Percentiles rank a stretch among this genome's conserved stretches.
Evolutionary conservation across 1,284 basidiomycete genomes (phyloP).

Genomic region (Sporisorium iseilematis-ciliati): DNA sequence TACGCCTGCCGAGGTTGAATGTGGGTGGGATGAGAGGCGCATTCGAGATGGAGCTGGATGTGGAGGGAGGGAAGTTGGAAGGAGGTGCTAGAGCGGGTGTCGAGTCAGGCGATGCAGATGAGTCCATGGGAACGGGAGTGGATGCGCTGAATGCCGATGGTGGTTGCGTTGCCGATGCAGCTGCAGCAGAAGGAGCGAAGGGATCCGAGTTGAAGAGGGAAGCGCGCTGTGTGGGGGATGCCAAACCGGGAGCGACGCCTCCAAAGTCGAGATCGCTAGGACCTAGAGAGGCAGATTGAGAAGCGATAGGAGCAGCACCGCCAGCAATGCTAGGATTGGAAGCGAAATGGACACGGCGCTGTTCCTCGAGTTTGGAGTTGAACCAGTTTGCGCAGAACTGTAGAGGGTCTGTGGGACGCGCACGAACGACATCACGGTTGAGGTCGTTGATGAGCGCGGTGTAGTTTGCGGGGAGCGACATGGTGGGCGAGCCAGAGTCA

Average conservation of each 20-base stretch:
- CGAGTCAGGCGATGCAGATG: slow-evolving; percentile 24
- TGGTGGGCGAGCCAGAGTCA: not conserved
- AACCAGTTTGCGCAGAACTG: slow-evolving; percentile 98
- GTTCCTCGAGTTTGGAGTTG: slow-evolving; percentile 84
- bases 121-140: slow-evolving; percentile 28
- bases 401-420: slow-evolving; percentile 86
- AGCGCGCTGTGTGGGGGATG: slow-evolving; percentile 47
- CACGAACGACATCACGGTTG: slow-evolving; percentile 84
- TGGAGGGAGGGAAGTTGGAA: slow-evolving; percentile 15
- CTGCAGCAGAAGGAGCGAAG: slow-evolving; percentile 16
- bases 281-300: slow-evolving; percentile 39
- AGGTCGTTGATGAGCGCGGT: slow-evolving; percentile 80
- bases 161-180: not conserved
- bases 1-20: slow-evolving; percentile 87
- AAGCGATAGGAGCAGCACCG: slow-evolving; percentile 25
- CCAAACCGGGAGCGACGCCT: slow-evolving; percentile 27
- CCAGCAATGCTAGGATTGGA: slow-evolving; percentile 61
- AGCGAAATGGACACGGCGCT: slow-evolving; percentile 77
- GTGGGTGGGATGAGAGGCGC: slow-evolving; percentile 70
- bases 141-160: slow-evolving; percentile 11
- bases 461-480: slow-evolving; percentile 57
- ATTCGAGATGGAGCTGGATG: slow-evolving; percentile 8
- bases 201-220: slow-evolving; percentile 44
- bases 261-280: slow-evolving; percentile 31
- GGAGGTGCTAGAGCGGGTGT: slow-evolving; percentile 14